Base-by-base conservation (phyloP, 2,329 filamentous ascomycete species). In the Chrysoporthe puriensis region DNA sequence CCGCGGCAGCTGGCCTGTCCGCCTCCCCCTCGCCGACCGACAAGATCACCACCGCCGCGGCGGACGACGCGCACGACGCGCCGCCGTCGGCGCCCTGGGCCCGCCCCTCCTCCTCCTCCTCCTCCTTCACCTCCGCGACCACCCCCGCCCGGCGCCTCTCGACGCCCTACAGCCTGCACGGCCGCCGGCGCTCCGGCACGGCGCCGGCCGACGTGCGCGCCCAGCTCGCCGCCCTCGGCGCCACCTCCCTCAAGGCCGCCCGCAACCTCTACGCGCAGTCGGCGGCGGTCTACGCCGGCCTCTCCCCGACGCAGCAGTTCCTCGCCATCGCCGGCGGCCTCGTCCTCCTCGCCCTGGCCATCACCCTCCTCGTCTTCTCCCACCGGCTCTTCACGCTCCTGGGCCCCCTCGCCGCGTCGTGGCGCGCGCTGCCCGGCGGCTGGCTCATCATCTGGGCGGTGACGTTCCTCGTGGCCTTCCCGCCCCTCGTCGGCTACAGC, bases 401-500 rank as follows among this genome's bases (percentile, higher is more conserved):
- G 65, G 86, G 85, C 14, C 93, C 94, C 7, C 79, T 89, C 14
- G 93, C 94, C 32, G 84, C 89, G 77, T 86, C 86, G 71, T 97
- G 94, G 94, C 88, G 93, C 74, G 85, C 88, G 42, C 81, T 94
- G 5, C 85, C 83, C 0, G 89, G 86, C 63, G 95, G 93, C 56
- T 96, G 88, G 83, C 82, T 86, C 68, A 86, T 97, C 62, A 83
- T 96, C 50, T 97, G 93, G 87, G 77, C 86, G 43, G 81, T 92
- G 73, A 90, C 91, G 46, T 93, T 94, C 77, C 76, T 86, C 52
- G 91, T 94, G 18, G 92, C 90, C 2, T 96, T 97, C 77, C 94
- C 94, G 26, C 94, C 94, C 2, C 79, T 97, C 73, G 90, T 97
- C 71, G 94, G 94, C 16, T 97, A 97, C 82, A 92, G 90, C 70